These are phyloP conservation scores for Leishmania arabica DNA, from an alignment of 208 protist genomes.

Conservation along the genomic window DNA sequence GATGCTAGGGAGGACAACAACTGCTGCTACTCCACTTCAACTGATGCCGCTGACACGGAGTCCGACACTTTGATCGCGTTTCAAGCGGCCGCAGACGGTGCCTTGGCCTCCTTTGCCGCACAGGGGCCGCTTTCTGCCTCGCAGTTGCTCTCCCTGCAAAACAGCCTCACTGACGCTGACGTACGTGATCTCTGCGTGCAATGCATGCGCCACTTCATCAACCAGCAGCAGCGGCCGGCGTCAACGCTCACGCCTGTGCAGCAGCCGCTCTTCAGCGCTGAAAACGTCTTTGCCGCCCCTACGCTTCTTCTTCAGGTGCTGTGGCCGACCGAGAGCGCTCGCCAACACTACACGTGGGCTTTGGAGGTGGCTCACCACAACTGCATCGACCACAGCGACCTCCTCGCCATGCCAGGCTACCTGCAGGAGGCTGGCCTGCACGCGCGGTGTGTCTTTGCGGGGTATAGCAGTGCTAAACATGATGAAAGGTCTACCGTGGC, in stretches of 20 bases:
- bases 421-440: constrained; percentile 24
- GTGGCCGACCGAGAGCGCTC: constrained; percentile 12
- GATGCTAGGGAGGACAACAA: background rate
- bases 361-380: constrained; percentile 7
- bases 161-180: constrained; percentile 16
- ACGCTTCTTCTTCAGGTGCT: background rate
- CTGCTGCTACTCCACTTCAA: background rate
- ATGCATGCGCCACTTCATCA: background rate
- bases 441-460: constrained; percentile 6
- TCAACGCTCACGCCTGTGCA: background rate
- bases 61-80: background rate
- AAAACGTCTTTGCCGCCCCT: constrained; percentile 12
- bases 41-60: background rate
- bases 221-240: background rate
- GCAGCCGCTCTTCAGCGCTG: background rate
- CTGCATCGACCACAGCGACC: constrained; percentile 12
- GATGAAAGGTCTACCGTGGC: background rate
- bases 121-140: constrained; percentile 17
- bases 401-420: constrained; percentile 17
- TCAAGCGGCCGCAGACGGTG: constrained; percentile 2
- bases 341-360: constrained; percentile 9
- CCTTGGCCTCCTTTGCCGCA: constrained; percentile 1
- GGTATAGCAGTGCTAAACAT: background rate
- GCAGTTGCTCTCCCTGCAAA: constrained; percentile 19
- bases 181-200: constrained; percentile 11